Evolutionary conservation across 305 asterid genomes (phyloP).

Genomic region (Caryopteris hybrid): DNA sequence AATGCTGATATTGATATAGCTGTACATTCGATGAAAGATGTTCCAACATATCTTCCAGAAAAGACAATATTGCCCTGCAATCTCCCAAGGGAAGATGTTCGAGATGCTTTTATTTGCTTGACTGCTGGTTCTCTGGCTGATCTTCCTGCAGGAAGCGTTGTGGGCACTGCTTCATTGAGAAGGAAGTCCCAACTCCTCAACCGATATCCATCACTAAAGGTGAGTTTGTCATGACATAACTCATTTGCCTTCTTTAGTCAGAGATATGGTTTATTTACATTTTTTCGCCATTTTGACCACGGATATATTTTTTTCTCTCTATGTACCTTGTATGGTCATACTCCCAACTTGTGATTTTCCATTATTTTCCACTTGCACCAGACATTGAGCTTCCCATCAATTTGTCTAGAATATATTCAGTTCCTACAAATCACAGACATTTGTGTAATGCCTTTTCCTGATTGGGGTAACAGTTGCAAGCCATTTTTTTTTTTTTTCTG

Average conservation of each 20-base stretch:
- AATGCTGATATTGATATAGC: conserved; percentile 85
- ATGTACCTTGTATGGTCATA: background rate
- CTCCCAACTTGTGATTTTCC: background rate
- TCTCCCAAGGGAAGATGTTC: conserved; percentile 89
- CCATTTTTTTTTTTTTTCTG: background rate
- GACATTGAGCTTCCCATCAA: background rate
- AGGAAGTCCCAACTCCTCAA: conserved; percentile 91
- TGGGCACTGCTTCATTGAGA: conserved; percentile 90
- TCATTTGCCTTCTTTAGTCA: background rate
- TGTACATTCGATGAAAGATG: conserved; percentile 97
- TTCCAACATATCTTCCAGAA: conserved; percentile 86
- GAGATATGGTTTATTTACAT: background rate
- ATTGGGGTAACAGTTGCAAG: background rate
- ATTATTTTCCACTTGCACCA: background rate
- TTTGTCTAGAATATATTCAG: background rate
- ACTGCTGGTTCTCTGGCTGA: conserved; percentile 69
- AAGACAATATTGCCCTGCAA: conserved; percentile 85
- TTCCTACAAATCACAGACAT: background rate
- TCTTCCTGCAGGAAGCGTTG: conserved; percentile 73
- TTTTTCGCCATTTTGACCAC: too few relatives aligned
- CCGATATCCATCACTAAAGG: conserved; percentile 70
- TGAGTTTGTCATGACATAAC: conserved; percentile 16
- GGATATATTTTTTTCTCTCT: too few relatives aligned
- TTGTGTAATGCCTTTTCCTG: background rate
- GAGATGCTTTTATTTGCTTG: conserved; percentile 87